These are phyloP conservation scores for Fraxinus paxiana DNA, from an alignment of 305 asterid species.

Conservation along the genomic window DNA sequence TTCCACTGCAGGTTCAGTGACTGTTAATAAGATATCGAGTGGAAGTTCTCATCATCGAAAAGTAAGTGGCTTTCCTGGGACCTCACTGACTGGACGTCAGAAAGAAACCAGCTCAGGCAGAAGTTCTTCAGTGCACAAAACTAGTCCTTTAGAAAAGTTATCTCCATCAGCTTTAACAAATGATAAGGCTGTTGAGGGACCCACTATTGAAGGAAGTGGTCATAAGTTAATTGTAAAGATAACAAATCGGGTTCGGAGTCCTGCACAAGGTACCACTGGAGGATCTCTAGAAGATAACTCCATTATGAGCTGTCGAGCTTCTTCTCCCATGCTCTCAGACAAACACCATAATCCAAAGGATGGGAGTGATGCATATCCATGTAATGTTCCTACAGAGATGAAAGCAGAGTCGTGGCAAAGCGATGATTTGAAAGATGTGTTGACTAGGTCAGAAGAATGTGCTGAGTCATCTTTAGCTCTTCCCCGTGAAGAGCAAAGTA, in stretches of 20 bases:
- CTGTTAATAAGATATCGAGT: conserved; percentile 49
- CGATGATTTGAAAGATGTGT: conserved; percentile 38
- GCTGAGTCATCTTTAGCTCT: conserved; percentile 34
- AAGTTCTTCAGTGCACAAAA: conserved; percentile 36
- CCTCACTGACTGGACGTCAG: conserved; percentile 35
- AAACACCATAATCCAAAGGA: conserved; percentile 36
- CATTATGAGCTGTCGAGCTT: conserved; percentile 38
- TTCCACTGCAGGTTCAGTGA: conserved; percentile 40
- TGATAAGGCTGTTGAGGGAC: conserved; percentile 50
- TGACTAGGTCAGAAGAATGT: conserved; percentile 41
- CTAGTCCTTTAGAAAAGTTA: conserved; percentile 42
- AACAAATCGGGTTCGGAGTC: conserved; percentile 49
- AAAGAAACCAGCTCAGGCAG: conserved; percentile 48
- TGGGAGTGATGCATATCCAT: conserved; percentile 34
- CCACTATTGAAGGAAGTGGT: conserved; percentile 34
- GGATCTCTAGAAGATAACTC: conserved; percentile 54
- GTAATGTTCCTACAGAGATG: conserved; percentile 33
- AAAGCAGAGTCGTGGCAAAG: conserved; percentile 37
- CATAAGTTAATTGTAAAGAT: conserved; percentile 67
- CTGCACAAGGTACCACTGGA: conserved; percentile 46
- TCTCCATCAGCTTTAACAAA: conserved; percentile 35
- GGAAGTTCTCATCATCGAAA: conserved; percentile 54
- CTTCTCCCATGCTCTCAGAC: conserved; percentile 46
- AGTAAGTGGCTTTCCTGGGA: conserved; percentile 40
- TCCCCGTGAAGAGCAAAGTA: conserved; percentile 45